Evolutionary conservation across 2,329 filamentous ascomycete species (phyloP), one percentile per base, ranked within the genome.

Genomic region (Fusarium sp.): DNA sequence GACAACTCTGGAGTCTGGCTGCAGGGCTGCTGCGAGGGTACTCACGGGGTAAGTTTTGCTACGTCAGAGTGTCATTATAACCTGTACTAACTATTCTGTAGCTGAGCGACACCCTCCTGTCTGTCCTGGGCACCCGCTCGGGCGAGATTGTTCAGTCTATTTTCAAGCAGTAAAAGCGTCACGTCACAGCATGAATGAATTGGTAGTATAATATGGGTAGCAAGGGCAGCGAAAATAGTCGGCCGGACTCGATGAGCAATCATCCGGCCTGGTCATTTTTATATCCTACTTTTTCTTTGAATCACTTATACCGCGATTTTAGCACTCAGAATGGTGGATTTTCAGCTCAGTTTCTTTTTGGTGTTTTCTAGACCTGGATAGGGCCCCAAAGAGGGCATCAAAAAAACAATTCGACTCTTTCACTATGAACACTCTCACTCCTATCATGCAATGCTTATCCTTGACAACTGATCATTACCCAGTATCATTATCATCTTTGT

Each of bases 11-110:
- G 95, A 5, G 88, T 98, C 68, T 98, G 94, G 93, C 87, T 98
- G 77, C 97, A 98, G 82, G 96, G 96, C 35, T 98, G 95, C 85
- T 97, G 95, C 81, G 95, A 98, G 86, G 91, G 88, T 71, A 97
- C 95, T 37, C 96, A 98, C 83, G 96, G 96, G 69, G 93, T 96
- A 89, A 91, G 93, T 91, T 59, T 30, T 25, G 27, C 20, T 32
- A 60, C 37, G 35, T 23, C n/a, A 50, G 45, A 18, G 27, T 41
- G 52, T 56, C 48, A 64, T 70, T 34, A 18, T 6, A n/a, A 18
- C 56, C 18, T 45, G 25, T 68, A 61, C 79, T 81, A 70, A 78
- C 74, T 58, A 67, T 61, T 41, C 57, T 59, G 66, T 78, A 93
- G 91, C 84, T 97, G 83, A 95, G 94, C 81, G 94, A 97, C 82